Evolutionary conservation across 371 early-diverging fungal species (phyloP), one percentile per base, ranked within the genome.

Genomic region (Circinella minor): DNA sequence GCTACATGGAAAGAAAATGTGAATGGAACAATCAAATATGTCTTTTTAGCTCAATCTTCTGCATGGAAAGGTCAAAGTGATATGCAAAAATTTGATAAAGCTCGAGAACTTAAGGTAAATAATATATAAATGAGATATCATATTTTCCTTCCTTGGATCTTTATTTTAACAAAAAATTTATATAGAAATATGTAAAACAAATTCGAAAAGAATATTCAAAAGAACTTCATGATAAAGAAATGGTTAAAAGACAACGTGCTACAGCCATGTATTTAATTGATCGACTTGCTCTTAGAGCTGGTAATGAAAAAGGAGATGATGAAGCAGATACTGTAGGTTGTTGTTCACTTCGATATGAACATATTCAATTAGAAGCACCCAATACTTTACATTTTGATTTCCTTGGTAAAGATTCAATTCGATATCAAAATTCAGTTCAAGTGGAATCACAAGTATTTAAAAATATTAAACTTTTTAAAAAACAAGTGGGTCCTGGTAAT

Each of bases 261-360:
- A 98, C 97, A 0, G 97, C 97, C 46, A 86, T 98, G 88, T 98
- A 96, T 66, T 84, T 99, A 20, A 98, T 99, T 69, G 99, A 99
- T 81, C 86, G 91, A 57, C 86, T 96, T 11, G 98, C 99, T 4
- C 88, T 99, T 51, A 87, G 99, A 89, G 99, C 99, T 36, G 99
- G 99, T 69, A 98, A 98, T 76, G 98, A 98, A 76, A 99, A 99
- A 83, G 94, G 96, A 55, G 95, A 93, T 34, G 97, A 97, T 68
- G 98, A 97, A 80, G 99, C 99, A 0, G 99, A 99, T 77, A 99
- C 99, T 11, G 99, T 98, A 3, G 98, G 99, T 71, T 98, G 99
- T 76, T 99, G 98, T 79, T 98, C 98, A 2, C 83, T 99, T 55
- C 92, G 98, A 43, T 93, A 79, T 70, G 98, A 99, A 75, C 98